Conservation (phyloP, 192 early-diverging fungal species). For the Podila verticillata region DNA sequence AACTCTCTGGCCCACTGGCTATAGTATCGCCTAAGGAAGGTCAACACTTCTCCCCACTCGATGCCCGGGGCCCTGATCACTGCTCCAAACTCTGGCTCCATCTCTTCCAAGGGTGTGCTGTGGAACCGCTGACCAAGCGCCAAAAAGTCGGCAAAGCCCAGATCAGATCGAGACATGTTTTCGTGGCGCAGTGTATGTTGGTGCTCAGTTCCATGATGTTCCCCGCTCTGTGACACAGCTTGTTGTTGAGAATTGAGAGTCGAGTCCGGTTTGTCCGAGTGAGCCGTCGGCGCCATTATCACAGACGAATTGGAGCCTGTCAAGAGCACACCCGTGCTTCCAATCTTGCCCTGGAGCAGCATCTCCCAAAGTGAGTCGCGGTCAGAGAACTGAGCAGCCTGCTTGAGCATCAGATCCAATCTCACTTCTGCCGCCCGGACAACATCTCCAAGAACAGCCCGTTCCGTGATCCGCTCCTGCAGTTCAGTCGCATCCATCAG, state of each 20-base stretch:
- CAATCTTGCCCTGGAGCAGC: constrained; percentile 48
- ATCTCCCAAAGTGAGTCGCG: constrained; percentile 53
- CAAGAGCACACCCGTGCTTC: constrained; percentile 20
- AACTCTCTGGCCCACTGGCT: constrained; percentile 45
- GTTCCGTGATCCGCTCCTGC: constrained; percentile 42
- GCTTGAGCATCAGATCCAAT: constrained; percentile 38
- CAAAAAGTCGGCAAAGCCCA: constrained; percentile 54
- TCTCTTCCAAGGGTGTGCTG: constrained; percentile 43
- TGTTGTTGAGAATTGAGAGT: constrained; percentile 14
- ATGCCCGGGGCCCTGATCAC: constrained; percentile 43
- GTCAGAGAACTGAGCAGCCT: constrained; percentile 52
- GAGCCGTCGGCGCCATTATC: neutral
- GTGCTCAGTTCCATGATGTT: no score
- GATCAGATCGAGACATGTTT: constrained; percentile 13
- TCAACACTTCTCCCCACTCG: constrained; percentile 48
- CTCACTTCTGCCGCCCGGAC: constrained; percentile 44
- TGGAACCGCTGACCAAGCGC: constrained; percentile 51
- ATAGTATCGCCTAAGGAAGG: constrained; percentile 47
- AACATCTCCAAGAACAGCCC: constrained; percentile 42
- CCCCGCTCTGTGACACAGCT: neutral
- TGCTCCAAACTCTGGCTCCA: constrained; percentile 53
- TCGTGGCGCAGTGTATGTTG: neutral
- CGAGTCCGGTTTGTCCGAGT: constrained; percentile 5
- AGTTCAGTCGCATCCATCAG: constrained; percentile 43
- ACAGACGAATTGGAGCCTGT: constrained; percentile 22